Evolutionary conservation across 441 rosid species (phyloP), one percentile per base, ranked within the genome.

Genomic region (Mallotus repandus): DNA sequence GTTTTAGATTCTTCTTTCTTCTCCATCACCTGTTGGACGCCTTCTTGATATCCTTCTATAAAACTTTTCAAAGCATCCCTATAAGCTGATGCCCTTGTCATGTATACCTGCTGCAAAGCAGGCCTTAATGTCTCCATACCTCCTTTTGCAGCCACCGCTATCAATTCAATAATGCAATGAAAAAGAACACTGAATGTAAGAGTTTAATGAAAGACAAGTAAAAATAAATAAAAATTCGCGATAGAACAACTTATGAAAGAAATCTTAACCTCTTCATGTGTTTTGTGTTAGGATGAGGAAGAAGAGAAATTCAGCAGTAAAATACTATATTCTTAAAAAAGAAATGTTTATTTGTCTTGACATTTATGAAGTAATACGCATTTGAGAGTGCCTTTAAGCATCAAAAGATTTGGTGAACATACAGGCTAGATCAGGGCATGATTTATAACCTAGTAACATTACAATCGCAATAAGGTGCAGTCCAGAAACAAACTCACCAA

Each of bases 61-160:
- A 90, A 90, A 81, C 91, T 88, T 80, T 85, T 72, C 41, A 91
- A 89, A 80, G 92, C 97, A 78, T 95, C 96, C 87, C 84, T 86
- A 62, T 86, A 93, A 1, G 90, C 85, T 73, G 97, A 91, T 74
- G 92, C 97, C 78, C 94, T 86, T 25, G 93, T 89, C 96, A 90
- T 90, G 89, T 88, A 91, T 62, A 95, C 70, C 70, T 91, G 86
- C 74, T 91, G 98, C 82, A 89, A 88, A 68, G 97, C 94, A 71
- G 98, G 95, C 79, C 89, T 85, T 74, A 93, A 75, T 35, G 97
- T 89, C 87, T 90, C 97, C 91, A 87, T 88, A 43, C 97, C 97
- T 70, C 99, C 97, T 83, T 88, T 89, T 54, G 97, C 92, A 83
- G 97, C 99, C 74, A 93, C 88, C 53, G 86, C 97, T 91, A 68